Conservation (phyloP, 176 grass and related monocot genomes). For the Hyparrhenia diplandra region DNA sequence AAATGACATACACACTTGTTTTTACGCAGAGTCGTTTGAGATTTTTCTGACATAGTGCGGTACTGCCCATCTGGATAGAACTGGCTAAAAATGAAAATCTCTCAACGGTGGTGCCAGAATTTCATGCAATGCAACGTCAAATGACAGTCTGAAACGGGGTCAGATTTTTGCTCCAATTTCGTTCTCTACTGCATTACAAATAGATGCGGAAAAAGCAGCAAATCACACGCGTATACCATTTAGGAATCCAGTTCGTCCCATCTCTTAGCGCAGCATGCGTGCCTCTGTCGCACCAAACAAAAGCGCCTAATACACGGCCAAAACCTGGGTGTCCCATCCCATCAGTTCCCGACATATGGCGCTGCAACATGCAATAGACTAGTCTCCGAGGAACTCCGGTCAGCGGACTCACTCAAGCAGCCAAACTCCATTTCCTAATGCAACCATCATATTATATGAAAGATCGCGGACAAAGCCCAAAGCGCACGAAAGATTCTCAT, state of each 20-base stretch:
- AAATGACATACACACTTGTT: neutral
- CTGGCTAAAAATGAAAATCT: neutral
- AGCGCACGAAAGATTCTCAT: constrained; percentile 37
- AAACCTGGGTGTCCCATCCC: neutral
- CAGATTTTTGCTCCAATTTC: neutral
- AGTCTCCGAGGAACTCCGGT: neutral
- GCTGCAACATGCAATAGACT: neutral
- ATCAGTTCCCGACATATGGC: neutral
- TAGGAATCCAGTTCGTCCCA: neutral
- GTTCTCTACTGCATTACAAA: neutral
- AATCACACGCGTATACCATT: no score
- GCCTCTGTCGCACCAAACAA: neutral
- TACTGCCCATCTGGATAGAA: neutral
- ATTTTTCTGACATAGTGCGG: neutral
- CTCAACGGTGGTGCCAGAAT: neutral
- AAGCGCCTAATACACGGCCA: neutral
- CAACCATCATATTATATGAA: no score
- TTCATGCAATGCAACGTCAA: neutral
- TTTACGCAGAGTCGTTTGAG: neutral
- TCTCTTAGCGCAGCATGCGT: neutral
- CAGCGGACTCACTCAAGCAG: neutral
- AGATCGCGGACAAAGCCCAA: no score
- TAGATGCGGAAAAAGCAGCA: no score
- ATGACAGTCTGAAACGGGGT: neutral
- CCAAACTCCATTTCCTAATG: neutral